These are phyloP conservation scores for Linnemannia exigua DNA, from an alignment of 192 early-diverging fungal species.

Conservation along the genomic window DNA sequence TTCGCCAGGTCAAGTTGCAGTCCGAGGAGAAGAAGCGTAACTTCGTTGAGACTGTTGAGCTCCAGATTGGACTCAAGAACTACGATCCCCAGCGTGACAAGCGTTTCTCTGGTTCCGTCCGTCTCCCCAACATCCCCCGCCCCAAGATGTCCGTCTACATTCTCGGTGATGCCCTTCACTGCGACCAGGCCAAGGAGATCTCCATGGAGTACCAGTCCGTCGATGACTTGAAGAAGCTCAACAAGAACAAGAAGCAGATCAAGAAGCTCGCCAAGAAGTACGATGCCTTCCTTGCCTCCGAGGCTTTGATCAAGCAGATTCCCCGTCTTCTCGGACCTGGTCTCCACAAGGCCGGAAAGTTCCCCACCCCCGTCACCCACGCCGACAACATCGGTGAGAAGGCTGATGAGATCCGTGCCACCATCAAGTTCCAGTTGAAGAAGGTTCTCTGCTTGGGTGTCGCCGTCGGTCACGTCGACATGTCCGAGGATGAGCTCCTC, in stretches of 20 bases:
- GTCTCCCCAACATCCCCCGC: constrained; percentile 95
- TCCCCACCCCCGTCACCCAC: constrained; percentile 96
- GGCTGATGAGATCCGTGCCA: constrained; percentile 94
- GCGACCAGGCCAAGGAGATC: constrained; percentile 94
- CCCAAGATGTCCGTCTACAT: constrained; percentile 96
- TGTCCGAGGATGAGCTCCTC: constrained; percentile 96
- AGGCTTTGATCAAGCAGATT: constrained; percentile 99
- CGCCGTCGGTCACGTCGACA: constrained; percentile 94
- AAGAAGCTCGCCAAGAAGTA: constrained; percentile 99
- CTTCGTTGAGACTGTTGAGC: constrained; percentile 97
- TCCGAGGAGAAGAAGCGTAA: constrained; percentile 95
- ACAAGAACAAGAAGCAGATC: constrained; percentile 99
- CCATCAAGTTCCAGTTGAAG: constrained; percentile 99
- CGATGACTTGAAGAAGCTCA: constrained; percentile 99
- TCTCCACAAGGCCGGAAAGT: constrained; percentile 99
- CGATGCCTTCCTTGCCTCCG: constrained; percentile 98
- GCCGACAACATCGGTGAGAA: constrained; percentile 88
- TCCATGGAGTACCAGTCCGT: constrained; percentile 93
- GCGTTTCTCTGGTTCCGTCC: constrained; percentile 98
- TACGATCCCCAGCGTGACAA: constrained; percentile 99
- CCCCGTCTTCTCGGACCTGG: constrained; percentile 98
- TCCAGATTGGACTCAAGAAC: constrained; percentile 99
- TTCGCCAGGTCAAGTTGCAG: constrained; percentile 75
- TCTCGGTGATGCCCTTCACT: constrained; percentile 96
- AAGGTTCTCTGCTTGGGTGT: constrained; percentile 99